Percentiles rank a stretch among this genome's conserved stretches.
Conservation (phyloP, 768 basidiomycete genomes). For the Lactarius hatsudake region DNA sequence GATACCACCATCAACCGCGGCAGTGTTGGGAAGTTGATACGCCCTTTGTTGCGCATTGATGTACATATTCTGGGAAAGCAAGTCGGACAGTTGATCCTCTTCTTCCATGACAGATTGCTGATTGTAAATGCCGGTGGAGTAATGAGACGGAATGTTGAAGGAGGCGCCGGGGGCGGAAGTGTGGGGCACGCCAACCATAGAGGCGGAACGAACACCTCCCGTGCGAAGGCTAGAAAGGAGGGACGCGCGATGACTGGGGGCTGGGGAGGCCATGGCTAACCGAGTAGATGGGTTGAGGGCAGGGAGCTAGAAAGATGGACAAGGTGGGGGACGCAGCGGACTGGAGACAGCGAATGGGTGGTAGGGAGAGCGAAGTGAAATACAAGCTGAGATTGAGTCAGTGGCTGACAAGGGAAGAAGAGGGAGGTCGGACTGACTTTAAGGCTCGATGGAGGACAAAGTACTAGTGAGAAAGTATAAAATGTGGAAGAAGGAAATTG, state of each 20-base stretch:
- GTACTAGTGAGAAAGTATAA: slow-evolving; percentile 26
- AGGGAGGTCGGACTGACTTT: slow-evolving; percentile 6
- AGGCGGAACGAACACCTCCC: slow-evolving; percentile 81
- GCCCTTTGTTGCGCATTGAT: slow-evolving; percentile 39
- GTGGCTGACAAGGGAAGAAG: slow-evolving; percentile 18
- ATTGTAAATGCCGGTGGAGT: slow-evolving; percentile 45
- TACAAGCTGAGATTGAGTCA: slow-evolving; percentile 35
- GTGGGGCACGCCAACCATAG: slow-evolving; percentile 50
- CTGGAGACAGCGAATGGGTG: slow-evolving; percentile 28
- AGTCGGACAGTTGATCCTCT: slow-evolving; percentile 57
- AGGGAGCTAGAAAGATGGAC: slow-evolving; percentile 22
- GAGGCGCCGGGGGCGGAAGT: slow-evolving; percentile 61
- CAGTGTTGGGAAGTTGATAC: slow-evolving; percentile 59
- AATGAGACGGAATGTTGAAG: slow-evolving; percentile 59
- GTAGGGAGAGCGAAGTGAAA: slow-evolving; percentile 29
- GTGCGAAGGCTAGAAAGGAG: slow-evolving; percentile 88
- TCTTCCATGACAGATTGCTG: slow-evolving; percentile 50
- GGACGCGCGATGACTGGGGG: slow-evolving; percentile 64
- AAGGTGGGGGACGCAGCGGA: slow-evolving; percentile 25
- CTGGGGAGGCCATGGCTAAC: slow-evolving; percentile 41
- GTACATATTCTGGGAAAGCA: slow-evolving; percentile 52
- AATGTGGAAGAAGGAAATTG: slow-evolving; percentile 14
- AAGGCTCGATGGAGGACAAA: slow-evolving; percentile 11
- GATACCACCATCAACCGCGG: slow-evolving; percentile 66
- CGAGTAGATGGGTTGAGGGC: slow-evolving; percentile 26